Base-by-base conservation (phyloP, 176 grass and related monocot species). In the Thinopyrum elongatum region DNA sequence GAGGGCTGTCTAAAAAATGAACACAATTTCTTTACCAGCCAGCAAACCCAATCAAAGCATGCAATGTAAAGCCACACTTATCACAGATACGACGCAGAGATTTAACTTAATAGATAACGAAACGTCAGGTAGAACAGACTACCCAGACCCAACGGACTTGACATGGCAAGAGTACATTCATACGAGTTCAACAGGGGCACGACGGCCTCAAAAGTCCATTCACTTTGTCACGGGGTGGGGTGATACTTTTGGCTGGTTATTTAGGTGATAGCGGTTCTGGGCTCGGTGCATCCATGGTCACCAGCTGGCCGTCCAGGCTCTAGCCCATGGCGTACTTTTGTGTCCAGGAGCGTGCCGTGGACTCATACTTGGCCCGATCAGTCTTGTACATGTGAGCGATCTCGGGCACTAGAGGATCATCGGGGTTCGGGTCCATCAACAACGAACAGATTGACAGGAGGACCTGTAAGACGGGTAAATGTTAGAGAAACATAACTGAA, bases 301-400 rank as follows among this genome's bases (percentile, higher is more conserved):
- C 60, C 89, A 70, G 39, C 64, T 81, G 53, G 78, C 89, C 25
- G 7, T 64, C 78, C 59, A 74, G 39, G 39, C 46, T 89, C 63
- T 89, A 97, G 77, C 91, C 94, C 94, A 97, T 97, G 47, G 94
- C 94, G 0, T 97, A 94, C 92, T 97, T 94, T 89, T 97, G 91
- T 13, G 94, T 97, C 94, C 94, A 97, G 68, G 94, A 97, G 81
- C 94, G 92, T 0, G 92, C 94, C 33, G 94, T 97, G 38, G 92
- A 94, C 78, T 97, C 94, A 0, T 97, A 97, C 85, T 97, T 97
- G 25, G 89, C 70, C 65, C 94, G 67, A 72, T 97, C 94, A 22
- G 91, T 94, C 91, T 97, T 97, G 89, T 97, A 97, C 92, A 97
- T 97, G 92, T 97, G 94, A 44, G 94, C 94, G 1, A 97, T 97